Evolutionary conservation across 257 asterid species (phyloP).

Genomic region (Nyctanthes arbortristis): DNA sequence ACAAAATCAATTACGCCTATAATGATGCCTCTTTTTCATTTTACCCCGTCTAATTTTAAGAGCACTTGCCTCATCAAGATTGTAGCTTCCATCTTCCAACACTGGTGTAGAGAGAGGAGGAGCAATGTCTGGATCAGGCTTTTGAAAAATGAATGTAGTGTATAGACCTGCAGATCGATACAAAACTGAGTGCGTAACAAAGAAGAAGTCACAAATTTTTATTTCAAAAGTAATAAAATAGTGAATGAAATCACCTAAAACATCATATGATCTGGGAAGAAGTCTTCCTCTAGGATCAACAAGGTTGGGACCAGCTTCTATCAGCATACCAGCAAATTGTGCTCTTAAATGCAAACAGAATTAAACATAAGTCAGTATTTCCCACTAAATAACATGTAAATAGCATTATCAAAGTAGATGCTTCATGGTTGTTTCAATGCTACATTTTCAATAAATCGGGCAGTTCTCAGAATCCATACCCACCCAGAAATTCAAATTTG

Average conservation of each 20-base stretch:
- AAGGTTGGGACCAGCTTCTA: slow-evolving; percentile 71
- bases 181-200: neutral
- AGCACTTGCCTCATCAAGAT: slow-evolving; percentile 75
- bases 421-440: neutral
- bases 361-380: slow-evolving; percentile 23
- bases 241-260: slow-evolving; percentile 60
- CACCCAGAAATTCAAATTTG: slow-evolving; percentile 6
- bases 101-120: slow-evolving; percentile 93
- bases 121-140: slow-evolving; percentile 84
- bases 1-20: slow-evolving; percentile 18
- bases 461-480: neutral
- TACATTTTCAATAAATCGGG: neutral
- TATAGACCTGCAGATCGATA: slow-evolving; percentile 62
- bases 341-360: slow-evolving; percentile 43
- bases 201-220: neutral
- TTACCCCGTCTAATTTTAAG: slow-evolving; percentile 25
- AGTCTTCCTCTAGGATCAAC: slow-evolving; percentile 91
- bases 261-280: slow-evolving; percentile 78
- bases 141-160: slow-evolving; percentile 85
- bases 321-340: slow-evolving; percentile 75
- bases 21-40: slow-evolving; percentile 10
- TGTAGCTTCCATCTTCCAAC: slow-evolving; percentile 59
- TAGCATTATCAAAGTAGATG: slow-evolving; percentile 1
- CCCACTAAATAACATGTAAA: slow-evolving; percentile 11
- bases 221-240: slow-evolving; percentile 13